Base-by-base conservation (phyloP, 805 yeast genomes). In the Zygosaccharomyces siamensis region DNA sequence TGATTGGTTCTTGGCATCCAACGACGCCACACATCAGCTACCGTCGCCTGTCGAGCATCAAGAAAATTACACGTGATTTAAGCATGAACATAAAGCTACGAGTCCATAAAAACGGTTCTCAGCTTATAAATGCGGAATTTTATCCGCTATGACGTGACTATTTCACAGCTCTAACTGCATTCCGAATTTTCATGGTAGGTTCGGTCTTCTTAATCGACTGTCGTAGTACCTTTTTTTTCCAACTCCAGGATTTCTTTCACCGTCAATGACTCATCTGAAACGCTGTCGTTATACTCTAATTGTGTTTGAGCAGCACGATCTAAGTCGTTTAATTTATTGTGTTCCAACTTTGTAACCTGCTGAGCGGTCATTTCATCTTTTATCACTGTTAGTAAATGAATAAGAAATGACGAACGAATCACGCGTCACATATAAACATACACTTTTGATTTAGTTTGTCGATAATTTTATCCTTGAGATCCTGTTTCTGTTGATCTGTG, bases 201-300 rank as follows among this genome's bases (percentile, higher is more conserved):
- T 39, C 7, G 28, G 20, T 11, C 12, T 11, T 41, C 20, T 37
- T 7, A 16, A 4, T 35, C 37, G 11, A 33, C 37, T 8, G 37
- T 27, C 27, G 21, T 27, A 11, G 47, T 39, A 24, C 47, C 46
- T 7, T 48, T 32, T 11, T 51, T 51, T 33, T 55, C 58, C 35
- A 50, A 32, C 18, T 53, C 50, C 20, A 55, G 46, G 10, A 48
- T 49, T 41, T 55, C 57, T 27, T 46, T 46, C n/a, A 56, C 39
- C 2, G 59, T 49, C 45, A 50, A 24, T n/a, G 48, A 42, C 6
- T 40, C 20, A 27, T 40, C 8, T 12, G 36, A 30, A 24, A 30
- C 37, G 6, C 37, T 14, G 16, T 24, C 43, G 20, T 27, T 12
- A 16, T 36, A 44, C 21, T 45, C 51, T 45, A 45, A 18, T 28